These are phyloP conservation scores for apple (Malus domestica) DNA, from an alignment of 306 rosid species.

Conservation along the genomic window ASM211411v1 NC_041803.1:48227501-48228000, in stretches of 20 bases:
- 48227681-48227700: slow-evolving; percentile 73
- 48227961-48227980: slow-evolving; percentile 59
- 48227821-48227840: slow-evolving; percentile 77
- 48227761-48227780: slow-evolving; percentile 83
- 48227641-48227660: not conserved
- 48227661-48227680: not conserved
- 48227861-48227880: slow-evolving; percentile 99
- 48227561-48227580: slow-evolving; percentile 6
- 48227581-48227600: not conserved
- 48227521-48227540: slow-evolving; percentile 85
- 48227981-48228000: slow-evolving; percentile 89
- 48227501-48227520: slow-evolving; percentile 86
- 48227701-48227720: slow-evolving; percentile 82
- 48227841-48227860: slow-evolving; percentile 98
- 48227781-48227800: slow-evolving; percentile 87
- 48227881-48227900: slow-evolving; percentile 76
- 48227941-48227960: slow-evolving; percentile 57
- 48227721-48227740: slow-evolving; percentile 83
- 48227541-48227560: slow-evolving; percentile 95
- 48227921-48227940: slow-evolving; percentile 75
- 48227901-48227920: slow-evolving; percentile 65
- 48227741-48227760: slow-evolving; percentile 86
- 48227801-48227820: slow-evolving; percentile 90
- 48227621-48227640: not conserved
- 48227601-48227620: not conserved